A percentile compares a stretch with the other conserved stretches of the same genome.
These are phyloP conservation scores for Penicillium sclerotigenum DNA, from an alignment of 2,329 filamentous ascomycete species.

Conservation along the genomic window DNA sequence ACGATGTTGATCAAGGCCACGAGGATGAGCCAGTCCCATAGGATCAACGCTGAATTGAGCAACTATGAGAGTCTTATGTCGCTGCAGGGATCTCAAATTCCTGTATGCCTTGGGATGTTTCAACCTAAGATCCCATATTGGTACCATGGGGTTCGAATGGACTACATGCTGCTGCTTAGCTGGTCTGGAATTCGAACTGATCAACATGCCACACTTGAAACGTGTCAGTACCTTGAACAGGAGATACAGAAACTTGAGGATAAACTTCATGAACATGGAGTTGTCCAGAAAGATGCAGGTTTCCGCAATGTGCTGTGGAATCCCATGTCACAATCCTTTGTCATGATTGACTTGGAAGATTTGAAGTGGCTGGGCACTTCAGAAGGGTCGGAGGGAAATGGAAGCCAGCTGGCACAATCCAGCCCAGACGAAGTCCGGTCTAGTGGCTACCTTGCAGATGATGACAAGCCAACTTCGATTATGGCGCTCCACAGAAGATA, in stretches of 20 bases:
- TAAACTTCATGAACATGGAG: conserved; percentile 14
- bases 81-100: conserved; percentile 26
- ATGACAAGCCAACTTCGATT: neutral
- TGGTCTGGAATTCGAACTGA: conserved; percentile 18
- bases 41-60: conserved; percentile 21
- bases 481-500: neutral
- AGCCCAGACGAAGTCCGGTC: neutral
- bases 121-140: conserved; percentile 20
- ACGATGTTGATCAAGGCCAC: conserved; percentile 31
- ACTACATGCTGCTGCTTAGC: conserved; percentile 19
- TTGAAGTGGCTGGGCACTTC: conserved; percentile 15
- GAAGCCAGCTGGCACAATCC: neutral
- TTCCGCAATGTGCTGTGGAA: conserved; percentile 30
- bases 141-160: conserved; percentile 27
- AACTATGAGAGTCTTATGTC: conserved; percentile 24
- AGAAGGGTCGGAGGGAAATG: neutral
- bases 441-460: neutral
- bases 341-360: conserved; percentile 30
- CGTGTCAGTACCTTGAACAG: neutral
- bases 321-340: conserved; percentile 8
- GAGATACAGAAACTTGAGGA: conserved; percentile 14
- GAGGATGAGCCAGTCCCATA: conserved; percentile 14
- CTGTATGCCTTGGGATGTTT: conserved; percentile 27
- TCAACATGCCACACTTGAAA: neutral
- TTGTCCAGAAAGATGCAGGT: conserved; percentile 19